phyloP scores from a whole-genome alignment of 73 alveolate species.

The Effrenium voratum region DNA sequence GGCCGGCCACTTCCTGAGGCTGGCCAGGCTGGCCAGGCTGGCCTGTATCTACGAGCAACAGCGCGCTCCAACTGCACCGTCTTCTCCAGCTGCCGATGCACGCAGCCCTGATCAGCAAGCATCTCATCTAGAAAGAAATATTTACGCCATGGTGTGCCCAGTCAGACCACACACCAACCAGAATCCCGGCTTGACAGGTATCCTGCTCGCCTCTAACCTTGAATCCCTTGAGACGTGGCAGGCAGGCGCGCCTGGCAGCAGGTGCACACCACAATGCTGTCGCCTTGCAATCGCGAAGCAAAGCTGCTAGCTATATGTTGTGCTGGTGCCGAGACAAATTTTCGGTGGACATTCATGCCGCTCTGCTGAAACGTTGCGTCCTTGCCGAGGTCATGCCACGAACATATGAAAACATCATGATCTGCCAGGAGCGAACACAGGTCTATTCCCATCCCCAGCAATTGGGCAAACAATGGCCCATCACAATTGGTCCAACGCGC shows the following conservation, averaged over 20 bases:
- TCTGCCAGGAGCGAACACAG: no score
- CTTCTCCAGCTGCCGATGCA: conserved; percentile 82
- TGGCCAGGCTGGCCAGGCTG: no score
- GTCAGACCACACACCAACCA: background rate
- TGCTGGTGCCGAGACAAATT: no score
- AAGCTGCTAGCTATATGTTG: background rate
- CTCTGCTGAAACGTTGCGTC: no score
- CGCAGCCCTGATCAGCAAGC: conserved; percentile 93
- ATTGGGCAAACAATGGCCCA: no score
- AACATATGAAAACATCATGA: no score
- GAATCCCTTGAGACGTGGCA: background rate
- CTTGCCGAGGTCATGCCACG: no score
- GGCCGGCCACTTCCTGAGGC: no score
- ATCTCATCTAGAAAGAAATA: background rate
- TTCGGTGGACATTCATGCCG: no score
- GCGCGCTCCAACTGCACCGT: conserved; percentile 65
- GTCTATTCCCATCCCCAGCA: no score
- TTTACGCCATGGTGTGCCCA: background rate
- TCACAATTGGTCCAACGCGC: no score
- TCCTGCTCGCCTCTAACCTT: background rate
- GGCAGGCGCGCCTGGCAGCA: conserved; percentile 39
- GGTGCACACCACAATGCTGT: conserved; percentile 64
- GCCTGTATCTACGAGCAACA: conserved; percentile 86
- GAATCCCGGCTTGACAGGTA: background rate
- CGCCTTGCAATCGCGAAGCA: conserved; percentile 13